Evolutionary conservation across 2,329 filamentous ascomycete species (phyloP), one percentile per base, ranked within the genome.

Genomic region (Torrubiella hemipterigena): DNA sequence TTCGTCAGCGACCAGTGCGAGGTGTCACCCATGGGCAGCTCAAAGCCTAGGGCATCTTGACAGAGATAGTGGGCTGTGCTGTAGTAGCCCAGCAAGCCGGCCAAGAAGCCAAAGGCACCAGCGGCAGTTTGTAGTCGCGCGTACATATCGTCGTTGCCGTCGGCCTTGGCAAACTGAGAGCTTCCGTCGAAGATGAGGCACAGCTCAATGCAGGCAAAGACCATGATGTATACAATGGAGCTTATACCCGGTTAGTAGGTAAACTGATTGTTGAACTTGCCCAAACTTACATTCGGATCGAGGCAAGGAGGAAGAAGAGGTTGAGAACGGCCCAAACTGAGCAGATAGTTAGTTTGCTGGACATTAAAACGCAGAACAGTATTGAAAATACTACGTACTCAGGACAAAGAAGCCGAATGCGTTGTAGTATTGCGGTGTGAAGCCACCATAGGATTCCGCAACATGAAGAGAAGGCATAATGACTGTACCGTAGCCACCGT

Each of bases 291-390:
- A 43, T 39, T 0, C 40, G 33, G 7, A 42, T 18, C 5, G 42
- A 43, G 17, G 40, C 46, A 16, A 49, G 33, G 32, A 49, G 38
- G 30, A 49, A 49, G 32, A 49, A 49, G 1, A 43, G 20, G 7
- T 48, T 44, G 12, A 49, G 23, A 1, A 49, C 45, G 6, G 39
- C 45, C 46, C 42, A 50, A 16, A 50, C 47, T 49, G n/a, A n/a
- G 5, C n/a, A 32, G 5, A 2, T 0, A 7, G 18, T n/a, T 8
- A 26, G 23, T 7, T 22, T 22, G n/a, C 21, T 23, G n/a, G 9
- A 23, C 8, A 8, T 23, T n/a, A 23, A 23, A 23, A 23, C 21
- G n/a, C n/a, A n/a, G n/a, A 23, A 23, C 21, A 23, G 21, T n/a
- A 9, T 23, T 23, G 7, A 15, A 7, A 15, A 14, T 26, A 11